Evolutionary conservation across 2,329 filamentous ascomycete species (phyloP).

Genomic region (Rhynchosporium secalis): DNA sequence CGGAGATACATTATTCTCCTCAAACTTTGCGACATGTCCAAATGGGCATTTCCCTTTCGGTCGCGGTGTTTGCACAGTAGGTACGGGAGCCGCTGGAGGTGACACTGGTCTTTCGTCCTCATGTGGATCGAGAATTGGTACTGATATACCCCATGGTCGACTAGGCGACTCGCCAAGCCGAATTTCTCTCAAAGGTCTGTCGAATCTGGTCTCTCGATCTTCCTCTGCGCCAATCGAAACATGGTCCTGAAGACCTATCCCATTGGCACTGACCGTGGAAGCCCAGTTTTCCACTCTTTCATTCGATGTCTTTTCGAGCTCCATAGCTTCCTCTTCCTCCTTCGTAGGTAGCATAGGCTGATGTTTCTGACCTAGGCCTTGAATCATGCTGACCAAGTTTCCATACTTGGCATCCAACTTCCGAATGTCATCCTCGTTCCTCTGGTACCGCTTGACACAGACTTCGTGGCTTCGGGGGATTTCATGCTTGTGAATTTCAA

Average conservation of each 20-base stretch:
- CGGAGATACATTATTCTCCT: slow-evolving; percentile 16
- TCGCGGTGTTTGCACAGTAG: slow-evolving; percentile 36
- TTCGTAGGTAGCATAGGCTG: slow-evolving; percentile 76
- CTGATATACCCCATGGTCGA: slow-evolving; percentile 86
- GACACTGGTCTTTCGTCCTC: slow-evolving; percentile 49
- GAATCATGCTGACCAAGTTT: slow-evolving; percentile 90
- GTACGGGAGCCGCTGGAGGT: slow-evolving; percentile 55
- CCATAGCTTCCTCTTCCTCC: slow-evolving; percentile 45
- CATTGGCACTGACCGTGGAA: slow-evolving; percentile 65
- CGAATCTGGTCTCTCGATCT: slow-evolving; percentile 72
- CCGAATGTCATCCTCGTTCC: slow-evolving; percentile 79
- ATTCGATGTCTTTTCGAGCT: slow-evolving; percentile 56
- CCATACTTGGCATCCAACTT: slow-evolving; percentile 89
- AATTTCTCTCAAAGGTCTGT: slow-evolving; percentile 82
- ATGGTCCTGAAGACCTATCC: slow-evolving; percentile 44
- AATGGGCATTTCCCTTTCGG: slow-evolving; percentile 58
- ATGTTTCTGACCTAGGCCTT: slow-evolving; percentile 83
- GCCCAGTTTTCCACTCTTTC: slow-evolving; percentile 86
- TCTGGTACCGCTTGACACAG: slow-evolving; percentile 86
- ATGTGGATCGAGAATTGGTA: slow-evolving; percentile 59
- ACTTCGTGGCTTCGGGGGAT: slow-evolving; percentile 91
- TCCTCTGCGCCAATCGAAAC: slow-evolving; percentile 44
- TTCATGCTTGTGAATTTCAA: slow-evolving; percentile 94
- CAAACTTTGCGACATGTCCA: slow-evolving; percentile 32
- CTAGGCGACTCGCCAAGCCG: slow-evolving; percentile 93